These are phyloP conservation scores for Didymellaceae sp. DNA, from an alignment of 2,329 filamentous ascomycete genomes.

Conservation along the genomic window DNA sequence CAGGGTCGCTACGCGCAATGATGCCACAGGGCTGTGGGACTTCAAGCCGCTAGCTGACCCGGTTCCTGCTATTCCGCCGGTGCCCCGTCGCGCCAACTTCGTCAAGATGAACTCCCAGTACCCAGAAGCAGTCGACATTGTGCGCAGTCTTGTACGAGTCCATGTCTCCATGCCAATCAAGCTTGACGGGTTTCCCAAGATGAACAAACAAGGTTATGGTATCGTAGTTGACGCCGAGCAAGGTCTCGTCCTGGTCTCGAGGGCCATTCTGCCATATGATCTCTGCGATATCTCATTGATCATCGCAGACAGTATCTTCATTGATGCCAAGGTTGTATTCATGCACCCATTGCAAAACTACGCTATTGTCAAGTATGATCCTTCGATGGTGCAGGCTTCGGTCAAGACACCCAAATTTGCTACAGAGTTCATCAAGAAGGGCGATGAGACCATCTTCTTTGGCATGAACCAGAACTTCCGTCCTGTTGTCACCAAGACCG, in stretches of 20 bases:
- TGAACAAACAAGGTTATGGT: conserved; percentile 92
- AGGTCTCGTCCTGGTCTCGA: conserved; percentile 90
- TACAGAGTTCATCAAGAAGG: conserved; percentile 83
- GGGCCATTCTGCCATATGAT: conserved; percentile 94
- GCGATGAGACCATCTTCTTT: conserved; percentile 92
- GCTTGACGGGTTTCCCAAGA: conserved; percentile 95
- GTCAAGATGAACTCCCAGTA: conserved; percentile 89
- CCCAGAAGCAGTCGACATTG: conserved; percentile 88
- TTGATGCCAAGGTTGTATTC: conserved; percentile 93
- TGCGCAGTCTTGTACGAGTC: conserved; percentile 93
- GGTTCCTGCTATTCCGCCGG: conserved; percentile 74
- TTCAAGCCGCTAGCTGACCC: conserved; percentile 85
- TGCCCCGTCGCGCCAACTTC: conserved; percentile 82
- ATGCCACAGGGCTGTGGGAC: conserved; percentile 90
- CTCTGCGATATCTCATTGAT: conserved; percentile 96
- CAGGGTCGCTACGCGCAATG: conserved; percentile 89
- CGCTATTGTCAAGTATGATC: conserved; percentile 92
- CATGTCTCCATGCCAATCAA: conserved; percentile 94
- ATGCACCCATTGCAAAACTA: conserved; percentile 97
- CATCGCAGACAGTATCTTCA: conserved; percentile 94
- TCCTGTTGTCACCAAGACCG: conserved; percentile 91
- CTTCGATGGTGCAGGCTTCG: conserved; percentile 88
- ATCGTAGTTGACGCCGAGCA: conserved; percentile 97
- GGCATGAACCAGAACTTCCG: conserved; percentile 97
- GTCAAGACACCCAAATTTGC: conserved; percentile 88